phyloP scores from a whole-genome alignment of 352 stramenopile genomes.

The Pythium sp. region DNA sequence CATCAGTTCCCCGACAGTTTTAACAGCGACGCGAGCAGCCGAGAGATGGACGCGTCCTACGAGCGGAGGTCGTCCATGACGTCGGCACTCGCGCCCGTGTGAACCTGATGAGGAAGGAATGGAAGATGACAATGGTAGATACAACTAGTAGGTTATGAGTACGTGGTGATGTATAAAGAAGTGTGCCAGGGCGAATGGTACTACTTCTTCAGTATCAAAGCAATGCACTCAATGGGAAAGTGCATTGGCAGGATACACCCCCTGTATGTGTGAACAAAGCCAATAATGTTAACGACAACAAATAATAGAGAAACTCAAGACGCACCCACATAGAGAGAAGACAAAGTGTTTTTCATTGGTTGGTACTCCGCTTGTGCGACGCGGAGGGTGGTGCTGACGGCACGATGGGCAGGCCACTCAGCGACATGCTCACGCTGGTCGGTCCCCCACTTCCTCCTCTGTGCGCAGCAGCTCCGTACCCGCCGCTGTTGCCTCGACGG shows the following conservation, averaged over 20 bases:
- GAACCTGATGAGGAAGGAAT: constrained; percentile 3
- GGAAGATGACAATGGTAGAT: constrained; percentile 8
- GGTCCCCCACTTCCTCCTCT: background rate
- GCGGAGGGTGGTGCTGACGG: constrained; percentile 23
- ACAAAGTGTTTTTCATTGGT: constrained; percentile 7
- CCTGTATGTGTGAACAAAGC: background rate
- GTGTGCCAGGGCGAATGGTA: background rate
- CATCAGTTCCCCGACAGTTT: constrained; percentile 63
- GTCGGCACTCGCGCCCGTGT: constrained; percentile 21
- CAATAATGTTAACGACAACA: background rate
- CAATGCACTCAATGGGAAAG: constrained; percentile 8
- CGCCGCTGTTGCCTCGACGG: background rate
- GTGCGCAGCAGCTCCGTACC: background rate
- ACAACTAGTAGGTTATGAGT: constrained; percentile 8
- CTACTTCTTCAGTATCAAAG: background rate
- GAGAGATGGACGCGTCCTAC: constrained; percentile 23
- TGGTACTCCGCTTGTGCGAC: constrained; percentile 6
- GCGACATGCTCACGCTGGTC: constrained; percentile 47
- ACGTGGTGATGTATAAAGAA: constrained; percentile 14
- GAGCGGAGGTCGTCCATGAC: constrained; percentile 19
- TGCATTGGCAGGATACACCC: background rate
- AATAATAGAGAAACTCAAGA: background rate
- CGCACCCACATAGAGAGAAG: background rate
- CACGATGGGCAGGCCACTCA: constrained; percentile 47
- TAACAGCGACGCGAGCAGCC: constrained; percentile 61